Conservation (phyloP, 345 rosid species). For the Eucalyptus erythrocorys region DNA sequence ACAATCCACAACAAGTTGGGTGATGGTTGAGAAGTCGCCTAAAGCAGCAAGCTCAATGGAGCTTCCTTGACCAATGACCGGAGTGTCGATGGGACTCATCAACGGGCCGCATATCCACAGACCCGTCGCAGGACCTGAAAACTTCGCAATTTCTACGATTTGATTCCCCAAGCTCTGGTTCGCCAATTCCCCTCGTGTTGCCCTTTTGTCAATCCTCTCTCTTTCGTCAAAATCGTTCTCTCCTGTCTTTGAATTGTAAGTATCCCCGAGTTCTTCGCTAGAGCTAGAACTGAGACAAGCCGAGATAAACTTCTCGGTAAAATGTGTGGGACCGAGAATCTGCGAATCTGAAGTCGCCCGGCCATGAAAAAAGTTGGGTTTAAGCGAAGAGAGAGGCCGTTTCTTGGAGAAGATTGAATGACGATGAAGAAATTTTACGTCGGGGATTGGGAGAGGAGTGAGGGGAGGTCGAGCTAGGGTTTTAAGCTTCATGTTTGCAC, state of each 20-base stretch:
- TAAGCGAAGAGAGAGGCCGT: background rate
- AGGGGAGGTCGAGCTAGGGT: background rate
- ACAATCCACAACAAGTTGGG: background rate
- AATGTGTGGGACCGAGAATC: background rate
- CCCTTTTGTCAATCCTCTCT: background rate
- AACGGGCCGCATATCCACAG: constrained; percentile 40
- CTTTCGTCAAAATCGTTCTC: background rate
- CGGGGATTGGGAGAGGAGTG: background rate
- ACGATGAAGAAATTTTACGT: background rate
- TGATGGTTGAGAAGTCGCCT: constrained; percentile 2
- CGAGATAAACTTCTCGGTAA: background rate
- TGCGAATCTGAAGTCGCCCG: background rate
- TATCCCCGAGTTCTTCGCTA: background rate
- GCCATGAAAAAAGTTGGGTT: background rate
- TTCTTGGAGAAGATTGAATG: background rate
- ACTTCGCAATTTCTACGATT: constrained; percentile 18
- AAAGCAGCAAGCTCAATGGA: constrained; percentile 40
- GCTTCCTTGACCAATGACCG: constrained; percentile 32
- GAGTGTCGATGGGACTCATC: constrained; percentile 35
- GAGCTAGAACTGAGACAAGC: background rate
- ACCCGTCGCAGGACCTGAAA: constrained; percentile 35
- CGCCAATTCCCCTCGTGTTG: constrained; percentile 5
- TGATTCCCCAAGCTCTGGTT: constrained; percentile 25
- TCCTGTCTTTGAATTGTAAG: background rate
- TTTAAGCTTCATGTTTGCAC: background rate